phyloP scores from a whole-genome alignment of 2,329 filamentous ascomycete species.

The Nigrospora sphaerica region DNA sequence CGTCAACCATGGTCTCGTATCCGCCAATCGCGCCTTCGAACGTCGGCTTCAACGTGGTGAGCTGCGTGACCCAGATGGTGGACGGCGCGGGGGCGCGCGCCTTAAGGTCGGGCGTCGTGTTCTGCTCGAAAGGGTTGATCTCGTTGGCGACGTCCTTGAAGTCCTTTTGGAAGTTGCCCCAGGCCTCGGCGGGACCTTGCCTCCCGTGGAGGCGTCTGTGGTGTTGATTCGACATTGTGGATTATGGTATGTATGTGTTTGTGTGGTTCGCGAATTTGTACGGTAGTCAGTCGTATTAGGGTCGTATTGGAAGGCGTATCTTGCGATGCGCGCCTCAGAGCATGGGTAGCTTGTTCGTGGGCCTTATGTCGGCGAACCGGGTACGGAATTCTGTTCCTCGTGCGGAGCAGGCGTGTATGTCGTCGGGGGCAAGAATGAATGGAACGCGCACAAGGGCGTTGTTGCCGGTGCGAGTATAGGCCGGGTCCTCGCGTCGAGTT shows the following conservation, averaged over 20 bases:
- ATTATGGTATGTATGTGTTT: constrained; percentile 3
- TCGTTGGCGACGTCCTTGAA: constrained; percentile 21
- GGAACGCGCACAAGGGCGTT: constrained; percentile 15
- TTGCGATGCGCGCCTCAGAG: not conserved
- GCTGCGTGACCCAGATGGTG: constrained; percentile 30
- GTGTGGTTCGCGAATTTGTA: not conserved
- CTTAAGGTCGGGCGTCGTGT: constrained; percentile 2
- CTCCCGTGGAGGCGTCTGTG: constrained; percentile 18
- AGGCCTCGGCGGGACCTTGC: constrained; percentile 9
- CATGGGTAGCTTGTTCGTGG: not conserved
- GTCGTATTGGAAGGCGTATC: not conserved
- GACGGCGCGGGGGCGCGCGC: constrained; percentile 13
- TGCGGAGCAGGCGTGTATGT: constrained; percentile 1
- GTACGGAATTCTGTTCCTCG: not conserved
- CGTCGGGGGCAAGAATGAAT: constrained; percentile 8
- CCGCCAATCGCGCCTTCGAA: constrained; percentile 35
- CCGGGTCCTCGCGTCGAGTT: not conserved
- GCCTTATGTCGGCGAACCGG: not conserved
- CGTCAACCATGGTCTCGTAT: constrained; percentile 28
- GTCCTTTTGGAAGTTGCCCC: constrained; percentile 16
- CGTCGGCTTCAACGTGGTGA: constrained; percentile 31
- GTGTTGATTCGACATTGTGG: constrained; percentile 12
- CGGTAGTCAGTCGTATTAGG: constrained; percentile 3
- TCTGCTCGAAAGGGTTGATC: constrained; percentile 12
- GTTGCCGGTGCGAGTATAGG: not conserved